Evolutionary conservation across 2,329 filamentous ascomycete species (phyloP).

Genomic region (Colletotrichum echinochloae): DNA sequence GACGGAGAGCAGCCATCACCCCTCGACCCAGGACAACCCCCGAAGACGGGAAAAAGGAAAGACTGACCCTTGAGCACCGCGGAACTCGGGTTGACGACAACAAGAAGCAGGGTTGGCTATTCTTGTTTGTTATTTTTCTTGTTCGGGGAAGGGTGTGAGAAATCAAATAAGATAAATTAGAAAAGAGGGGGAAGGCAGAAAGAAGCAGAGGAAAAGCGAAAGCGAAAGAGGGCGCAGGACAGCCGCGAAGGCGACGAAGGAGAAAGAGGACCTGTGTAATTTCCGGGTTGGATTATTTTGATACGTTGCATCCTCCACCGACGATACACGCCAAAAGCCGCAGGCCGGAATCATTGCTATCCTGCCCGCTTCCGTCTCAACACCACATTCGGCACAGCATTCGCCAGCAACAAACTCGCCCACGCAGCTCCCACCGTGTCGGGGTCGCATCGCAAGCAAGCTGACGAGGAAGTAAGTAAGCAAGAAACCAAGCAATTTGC

Average conservation of each 20-base stretch:
- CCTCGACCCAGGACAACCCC: constrained; percentile 37
- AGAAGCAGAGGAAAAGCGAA: neutral
- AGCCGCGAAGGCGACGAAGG: constrained; percentile 8
- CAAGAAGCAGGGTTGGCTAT: neutral
- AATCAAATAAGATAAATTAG: neutral
- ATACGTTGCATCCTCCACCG: constrained; percentile 10
- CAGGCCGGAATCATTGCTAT: constrained; percentile 2
- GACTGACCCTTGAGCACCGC: constrained; percentile 6
- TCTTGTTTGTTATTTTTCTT: neutral
- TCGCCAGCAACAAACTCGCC: neutral
- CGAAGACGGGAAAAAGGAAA: constrained; percentile 18
- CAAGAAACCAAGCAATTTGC: neutral
- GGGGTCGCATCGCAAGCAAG: neutral
- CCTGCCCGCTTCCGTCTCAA: constrained; percentile 7
- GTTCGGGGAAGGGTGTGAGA: neutral
- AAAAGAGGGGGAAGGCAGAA: neutral
- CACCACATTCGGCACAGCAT: neutral
- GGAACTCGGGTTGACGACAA: neutral
- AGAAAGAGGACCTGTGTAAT: neutral
- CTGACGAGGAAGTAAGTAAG: neutral
- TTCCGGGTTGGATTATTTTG: neutral
- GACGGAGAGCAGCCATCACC: constrained; percentile 38
- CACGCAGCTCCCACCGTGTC: neutral
- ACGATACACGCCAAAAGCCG: constrained; percentile 6
- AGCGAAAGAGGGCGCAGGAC: neutral